Evolutionary conservation across 352 stramenopile genomes (phyloP), one percentile per base, ranked within the genome.

Genomic region (Phytopythium oedochilum): DNA sequence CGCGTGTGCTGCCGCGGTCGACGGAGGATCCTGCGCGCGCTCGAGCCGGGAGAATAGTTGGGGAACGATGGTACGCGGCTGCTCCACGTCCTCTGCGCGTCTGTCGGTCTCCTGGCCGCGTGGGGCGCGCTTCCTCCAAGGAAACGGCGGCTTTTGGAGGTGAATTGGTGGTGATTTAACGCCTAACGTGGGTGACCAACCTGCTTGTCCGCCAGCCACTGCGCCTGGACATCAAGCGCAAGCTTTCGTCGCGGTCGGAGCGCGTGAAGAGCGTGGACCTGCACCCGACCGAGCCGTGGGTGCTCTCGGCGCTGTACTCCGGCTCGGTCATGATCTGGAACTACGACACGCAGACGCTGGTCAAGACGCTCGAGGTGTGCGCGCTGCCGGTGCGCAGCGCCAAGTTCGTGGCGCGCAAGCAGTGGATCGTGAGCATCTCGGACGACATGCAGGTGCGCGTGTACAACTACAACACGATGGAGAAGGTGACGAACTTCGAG

Each of bases 401-500:
- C 70, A 88, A 88, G 68, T 99, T 99, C 68, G 89, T 99, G 53
- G 89, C 91, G 32, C 89, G 96, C 22, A 99, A 99, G 71, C 94
- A 98, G 73, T 99, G 96, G 96, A 96, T 99, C 73, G 66, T 99
- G 17, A 87, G 93, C 32, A 92, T 81, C 35, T 95, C 78, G 32
- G 96, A 99, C 71, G 97, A 99, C 68, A 98, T 99, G 93, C 79
- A 97, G 60, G 66, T 99, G 47, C 87, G 97, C 42, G 89, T 99
- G 22, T 99, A 98, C 80, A 99, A 99, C 77, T 99, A 99, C 86
- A 99, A 99, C 70, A 99, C 97, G 34, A 97, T 98, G 86, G 97
- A 99, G 68, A 99, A 99, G 60, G 88, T 92, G 36, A 81, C 76
- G 54, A 72, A 64, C 34, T 92, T 99, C 91, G 96, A 99, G 70